Base-by-base conservation (phyloP, 345 rosid species). In the Excoecaria agallocha region DNA sequence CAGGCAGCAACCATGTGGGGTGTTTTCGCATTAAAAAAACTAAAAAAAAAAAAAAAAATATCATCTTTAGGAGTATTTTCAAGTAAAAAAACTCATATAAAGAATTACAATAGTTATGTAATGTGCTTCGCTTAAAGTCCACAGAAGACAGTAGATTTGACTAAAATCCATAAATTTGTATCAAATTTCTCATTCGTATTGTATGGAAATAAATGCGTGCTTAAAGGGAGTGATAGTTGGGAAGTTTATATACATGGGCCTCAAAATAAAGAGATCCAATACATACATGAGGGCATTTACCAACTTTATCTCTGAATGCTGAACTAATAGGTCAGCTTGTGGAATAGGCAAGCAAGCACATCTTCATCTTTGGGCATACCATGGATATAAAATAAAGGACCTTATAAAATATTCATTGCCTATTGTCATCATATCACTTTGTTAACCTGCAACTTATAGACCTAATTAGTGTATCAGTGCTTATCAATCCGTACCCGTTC, bases 401-500 rank as follows among this genome's bases (percentile, higher is more conserved):
- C 7, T 12, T 19, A 3, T 1, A 17, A 51, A 70, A 59, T 17
- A 71, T 58, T 48, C 71, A 75, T 61, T 63, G 57, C 41, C 65
- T 81, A 43, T 43, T 6, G 30, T 30, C 30, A 38, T 62, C 50
- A 20, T 30, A 48, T 66, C 22, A 67, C 63, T 76, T 62, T 74
- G 52, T 71, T 66, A 67, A 45, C 56, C n/a, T 73, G 52, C 46
- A 25, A 38, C 39, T 50, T 19, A 59, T 61, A 38, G 49, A 65
- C 69, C 79, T 80, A 76, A 64, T 78, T 50, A 56, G 35, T 63
- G 12, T 66, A 45, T 35, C 54, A 43, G 17, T 19, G 52, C 75
- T 62, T 72, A 57, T 77, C 77, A 73, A 1, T 74, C 78, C 68
- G 71, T 16, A 73, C 84, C 80, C 25, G 71, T 60, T 64, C 80